phyloP scores from a whole-genome alignment of 805 yeast genomes.

The Yarrowia sp. region DNA sequence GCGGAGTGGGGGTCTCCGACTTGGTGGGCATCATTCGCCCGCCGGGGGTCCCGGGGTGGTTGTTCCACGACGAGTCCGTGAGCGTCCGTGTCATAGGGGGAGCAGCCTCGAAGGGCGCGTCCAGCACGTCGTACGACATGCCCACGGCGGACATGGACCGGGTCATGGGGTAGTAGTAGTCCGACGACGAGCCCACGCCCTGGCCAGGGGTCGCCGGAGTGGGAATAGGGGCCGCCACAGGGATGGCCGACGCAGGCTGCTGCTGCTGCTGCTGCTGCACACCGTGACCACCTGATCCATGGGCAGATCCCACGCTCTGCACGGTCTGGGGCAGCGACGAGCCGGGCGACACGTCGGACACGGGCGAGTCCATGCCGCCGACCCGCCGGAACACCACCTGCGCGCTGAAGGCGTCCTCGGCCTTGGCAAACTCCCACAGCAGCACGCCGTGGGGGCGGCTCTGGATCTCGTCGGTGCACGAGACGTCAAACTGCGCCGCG shows the following conservation, averaged over 20 bases:
- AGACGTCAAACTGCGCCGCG: conserved; percentile 29
- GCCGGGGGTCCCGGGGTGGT: conserved; percentile 31
- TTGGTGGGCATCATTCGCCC: conserved; percentile 14
- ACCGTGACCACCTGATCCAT: not conserved
- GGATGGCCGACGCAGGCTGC: not conserved
- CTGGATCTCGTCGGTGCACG: conserved; percentile 28
- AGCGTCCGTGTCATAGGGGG: conserved; percentile 35
- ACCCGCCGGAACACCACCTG: conserved; percentile 50
- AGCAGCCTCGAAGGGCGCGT: conserved; percentile 37
- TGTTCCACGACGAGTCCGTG: conserved; percentile 36
- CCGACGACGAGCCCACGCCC: conserved; percentile 38
- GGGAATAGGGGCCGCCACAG: conserved; percentile 25
- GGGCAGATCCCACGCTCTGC: not conserved
- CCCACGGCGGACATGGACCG: conserved; percentile 45
- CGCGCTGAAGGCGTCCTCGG: conserved; percentile 50
- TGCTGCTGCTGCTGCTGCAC: not conserved
- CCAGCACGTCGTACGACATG: conserved; percentile 39
- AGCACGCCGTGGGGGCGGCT: conserved; percentile 47
- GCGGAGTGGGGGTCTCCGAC: conserved; percentile 23
- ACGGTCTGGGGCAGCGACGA: conserved; percentile 16
- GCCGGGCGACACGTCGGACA: conserved; percentile 17
- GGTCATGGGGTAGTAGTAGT: conserved; percentile 42
- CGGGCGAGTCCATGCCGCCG: conserved; percentile 14
- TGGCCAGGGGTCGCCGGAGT: conserved; percentile 39
- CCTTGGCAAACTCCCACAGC: conserved; percentile 50